Conservation (phyloP, 306 rosid species). For the Corylus avellana region DNA sequence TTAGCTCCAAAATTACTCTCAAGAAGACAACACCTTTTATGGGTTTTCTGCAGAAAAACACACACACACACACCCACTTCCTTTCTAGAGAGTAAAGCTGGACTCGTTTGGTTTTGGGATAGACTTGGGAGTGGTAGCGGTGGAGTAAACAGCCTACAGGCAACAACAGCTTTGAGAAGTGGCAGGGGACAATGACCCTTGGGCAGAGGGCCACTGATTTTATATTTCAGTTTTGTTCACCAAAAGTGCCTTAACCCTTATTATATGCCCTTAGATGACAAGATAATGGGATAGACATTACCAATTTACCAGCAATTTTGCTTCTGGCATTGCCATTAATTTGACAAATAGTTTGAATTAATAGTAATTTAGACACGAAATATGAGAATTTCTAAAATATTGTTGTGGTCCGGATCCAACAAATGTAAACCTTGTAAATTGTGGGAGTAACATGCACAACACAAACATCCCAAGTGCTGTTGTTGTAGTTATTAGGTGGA, state of each 20-base stretch:
- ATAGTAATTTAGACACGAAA: too few species aligned
- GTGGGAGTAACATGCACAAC: background rate
- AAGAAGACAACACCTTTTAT: background rate
- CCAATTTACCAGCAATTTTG: too few species aligned
- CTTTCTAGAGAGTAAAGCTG: background rate
- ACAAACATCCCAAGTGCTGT: background rate
- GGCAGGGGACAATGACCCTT: conserved; percentile 45
- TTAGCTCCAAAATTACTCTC: too few species aligned
- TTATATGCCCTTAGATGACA: background rate
- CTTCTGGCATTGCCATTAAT: too few species aligned
- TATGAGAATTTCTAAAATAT: background rate
- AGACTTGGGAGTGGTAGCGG: conserved; percentile 3
- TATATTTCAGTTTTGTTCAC: background rate
- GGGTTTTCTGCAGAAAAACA: background rate
- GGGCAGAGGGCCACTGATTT: conserved; percentile 60
- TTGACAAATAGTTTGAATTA: too few species aligned
- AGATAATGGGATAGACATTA: background rate
- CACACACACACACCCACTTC: background rate
- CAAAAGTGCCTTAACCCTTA: background rate
- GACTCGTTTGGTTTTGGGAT: conserved; percentile 12
- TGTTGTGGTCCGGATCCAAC: too few species aligned
- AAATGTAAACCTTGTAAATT: background rate
- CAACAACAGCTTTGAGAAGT: conserved; percentile 33
- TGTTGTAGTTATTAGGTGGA: background rate
- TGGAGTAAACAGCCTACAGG: background rate